A percentile compares a stretch with the other conserved stretches of the same genome.
phyloP scores from a whole-genome alignment of 139 green algal genomes.

The Cymbomonas tetramitiformis region DNA sequence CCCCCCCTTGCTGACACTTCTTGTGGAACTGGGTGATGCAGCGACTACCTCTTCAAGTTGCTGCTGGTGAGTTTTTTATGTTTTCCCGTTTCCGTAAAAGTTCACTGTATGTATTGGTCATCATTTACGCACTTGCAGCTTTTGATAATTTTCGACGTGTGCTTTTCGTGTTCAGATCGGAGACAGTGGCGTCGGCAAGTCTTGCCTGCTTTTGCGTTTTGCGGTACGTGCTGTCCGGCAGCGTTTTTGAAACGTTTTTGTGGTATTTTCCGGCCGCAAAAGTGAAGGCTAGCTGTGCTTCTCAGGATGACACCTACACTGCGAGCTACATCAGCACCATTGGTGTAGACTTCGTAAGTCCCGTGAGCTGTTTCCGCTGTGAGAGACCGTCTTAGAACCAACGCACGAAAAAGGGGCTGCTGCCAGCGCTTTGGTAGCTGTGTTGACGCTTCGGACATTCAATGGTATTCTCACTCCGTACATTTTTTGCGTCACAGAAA shows the following conservation, averaged over 20 bases:
- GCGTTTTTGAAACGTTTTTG: background rate
- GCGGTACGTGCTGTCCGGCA: slow-evolving; percentile 37
- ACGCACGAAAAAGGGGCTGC: background rate
- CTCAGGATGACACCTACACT: slow-evolving; percentile 95
- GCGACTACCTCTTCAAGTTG: slow-evolving; percentile 86
- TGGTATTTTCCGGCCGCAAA: background rate
- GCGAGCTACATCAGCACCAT: slow-evolving; percentile 99
- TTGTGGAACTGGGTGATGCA: no score
- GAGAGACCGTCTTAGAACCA: background rate
- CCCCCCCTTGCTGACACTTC: slow-evolving; percentile 1
- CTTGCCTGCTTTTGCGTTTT: slow-evolving; percentile 87
- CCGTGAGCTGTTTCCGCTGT: slow-evolving; percentile 4
- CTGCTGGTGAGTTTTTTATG: background rate
- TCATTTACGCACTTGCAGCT: background rate
- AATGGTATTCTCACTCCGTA: background rate
- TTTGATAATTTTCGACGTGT: slow-evolving; percentile 3
- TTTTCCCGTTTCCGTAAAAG: background rate
- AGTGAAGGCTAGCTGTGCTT: background rate
- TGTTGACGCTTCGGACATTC: background rate
- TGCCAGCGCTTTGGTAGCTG: background rate
- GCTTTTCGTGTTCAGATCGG: background rate
- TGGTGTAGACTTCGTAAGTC: slow-evolving; percentile 93
- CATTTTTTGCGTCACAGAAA: slow-evolving; percentile 52
- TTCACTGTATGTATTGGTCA: background rate
- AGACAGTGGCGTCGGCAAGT: slow-evolving; percentile 68